phyloP scores from a whole-genome alignment of 1,139 yeast genomes.

The Protomyces arabidopsidicola region DNA sequence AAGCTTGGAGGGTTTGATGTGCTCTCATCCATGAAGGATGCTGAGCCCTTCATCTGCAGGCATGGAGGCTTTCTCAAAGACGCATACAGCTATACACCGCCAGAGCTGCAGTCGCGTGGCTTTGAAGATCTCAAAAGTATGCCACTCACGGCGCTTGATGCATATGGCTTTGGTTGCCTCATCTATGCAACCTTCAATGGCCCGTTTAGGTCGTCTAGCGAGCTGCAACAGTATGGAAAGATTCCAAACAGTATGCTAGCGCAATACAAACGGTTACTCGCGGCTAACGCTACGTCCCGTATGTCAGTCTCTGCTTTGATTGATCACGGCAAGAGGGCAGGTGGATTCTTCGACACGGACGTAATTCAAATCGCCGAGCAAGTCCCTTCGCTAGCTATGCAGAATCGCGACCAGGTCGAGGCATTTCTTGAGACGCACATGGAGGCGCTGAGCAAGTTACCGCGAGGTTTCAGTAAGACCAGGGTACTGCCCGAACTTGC shows the following conservation, averaged over 20 bases:
- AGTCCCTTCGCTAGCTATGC: conserved; percentile 52
- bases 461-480: conserved; percentile 59
- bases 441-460: conserved; percentile 42
- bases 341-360: conserved; percentile 44
- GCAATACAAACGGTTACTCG: conserved; percentile 36
- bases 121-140: conserved; percentile 42
- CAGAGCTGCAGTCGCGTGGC: conserved; percentile 46
- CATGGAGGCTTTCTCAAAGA: conserved; percentile 40
- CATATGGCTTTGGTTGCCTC: conserved; percentile 59
- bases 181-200: conserved; percentile 49
- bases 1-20: conserved; percentile 78
- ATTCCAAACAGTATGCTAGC: conserved; percentile 39
- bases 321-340: conserved; percentile 43
- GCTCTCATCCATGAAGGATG: conserved; percentile 43
- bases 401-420: conserved; percentile 50
- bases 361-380: conserved; percentile 50
- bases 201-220: conserved; percentile 33
- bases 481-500: conserved; percentile 66
- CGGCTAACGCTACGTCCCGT: conserved; percentile 41
- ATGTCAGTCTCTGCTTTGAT: conserved; percentile 51
- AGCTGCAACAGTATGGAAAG: conserved; percentile 34
- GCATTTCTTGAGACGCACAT: conserved; percentile 47
- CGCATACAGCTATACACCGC: conserved; percentile 43
- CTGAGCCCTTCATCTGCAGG: conserved; percentile 34
- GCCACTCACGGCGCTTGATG: conserved; percentile 44